Percentiles rank a stretch among this genome's conserved stretches.
Conservation (phyloP, 768 basidiomycete genomes). For the Trametopsis cervina region DNA sequence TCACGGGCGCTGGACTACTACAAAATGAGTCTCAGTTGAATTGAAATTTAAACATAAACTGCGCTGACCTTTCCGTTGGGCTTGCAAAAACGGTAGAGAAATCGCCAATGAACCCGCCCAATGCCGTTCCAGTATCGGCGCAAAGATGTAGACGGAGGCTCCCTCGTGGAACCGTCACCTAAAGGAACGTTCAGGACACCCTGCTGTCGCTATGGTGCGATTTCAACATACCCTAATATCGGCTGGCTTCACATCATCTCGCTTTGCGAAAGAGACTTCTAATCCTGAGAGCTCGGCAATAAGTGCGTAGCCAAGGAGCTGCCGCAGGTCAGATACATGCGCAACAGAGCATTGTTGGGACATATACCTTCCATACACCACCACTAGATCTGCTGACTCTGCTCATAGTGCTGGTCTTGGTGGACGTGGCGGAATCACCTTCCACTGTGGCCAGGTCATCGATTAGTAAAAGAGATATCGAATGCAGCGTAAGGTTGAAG, state of each 20-base stretch:
- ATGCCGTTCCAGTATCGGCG: conserved; percentile 64
- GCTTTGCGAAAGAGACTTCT: conserved; percentile 35
- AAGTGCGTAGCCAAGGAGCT: conserved; percentile 66
- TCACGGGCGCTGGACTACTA: not conserved
- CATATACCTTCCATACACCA: conserved; percentile 58
- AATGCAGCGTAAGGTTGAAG: conserved; percentile 41
- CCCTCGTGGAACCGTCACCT: conserved; percentile 22
- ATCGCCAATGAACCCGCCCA: conserved; percentile 50
- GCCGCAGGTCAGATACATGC: conserved; percentile 11
- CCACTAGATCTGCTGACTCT: conserved; percentile 27
- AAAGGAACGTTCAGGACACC: not conserved
- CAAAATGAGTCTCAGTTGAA: no score
- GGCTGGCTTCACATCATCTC: conserved; percentile 14
- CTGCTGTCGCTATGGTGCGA: not conserved
- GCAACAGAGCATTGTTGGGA: no score
- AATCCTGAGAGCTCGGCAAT: conserved; percentile 52
- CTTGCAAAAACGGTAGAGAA: conserved; percentile 38
- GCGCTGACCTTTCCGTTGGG: conserved; percentile 20
- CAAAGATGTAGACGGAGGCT: conserved; percentile 61
- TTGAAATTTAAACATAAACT: not conserved
- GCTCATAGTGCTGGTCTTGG: conserved; percentile 1
- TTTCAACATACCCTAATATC: conserved; percentile 33
- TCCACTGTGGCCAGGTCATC: conserved; percentile 38
- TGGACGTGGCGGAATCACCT: conserved; percentile 17
- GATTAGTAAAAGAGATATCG: conserved; percentile 44